Base-by-base conservation (phyloP, 495 filamentous ascomycete genomes). In the Pseudomonodictys pantanalensis region DNA sequence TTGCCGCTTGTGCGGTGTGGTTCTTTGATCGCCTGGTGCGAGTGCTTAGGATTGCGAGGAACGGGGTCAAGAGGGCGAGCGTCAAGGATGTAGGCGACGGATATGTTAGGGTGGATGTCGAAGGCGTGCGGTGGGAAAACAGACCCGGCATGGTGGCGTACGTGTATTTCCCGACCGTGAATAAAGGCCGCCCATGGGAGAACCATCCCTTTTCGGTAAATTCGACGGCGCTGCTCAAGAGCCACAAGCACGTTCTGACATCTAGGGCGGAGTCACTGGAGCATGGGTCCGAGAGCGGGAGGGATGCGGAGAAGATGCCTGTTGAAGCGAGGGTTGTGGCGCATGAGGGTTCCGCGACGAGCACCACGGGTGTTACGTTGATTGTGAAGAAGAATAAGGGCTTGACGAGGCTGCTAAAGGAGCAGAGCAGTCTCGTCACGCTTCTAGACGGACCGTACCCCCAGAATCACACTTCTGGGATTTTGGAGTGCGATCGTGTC, bases 121-220 rank as follows among this genome's bases (percentile, higher is more conserved):
- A 51, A 0, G 67, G 68, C 0, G 52, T 76, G 10, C 56, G 68
- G 20, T 73, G 69, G 69, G 63, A 50, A 0, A 52, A 74, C 11
- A 23, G 47, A 0, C 43, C 45, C 25, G 65, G 69, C 1, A 67
- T 69, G 0, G 46, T 65, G n/a, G 75, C 65, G 1, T 78, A 78
- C 48, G 62, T 69, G 9, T 78, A 76, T 52, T 78, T 79, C 58
- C 78, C 77, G 0, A 76, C 72, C 1, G 49, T 79, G 2, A 68
- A 39, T 41, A 12, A 38, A 41, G 56, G 66, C 26, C 70, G 73
- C 9, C 64, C 69, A 0, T 81, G 78, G 78, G 76, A 79, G 62
- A 81, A 76, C 45, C 78, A 81, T 56, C 78, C 77, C 0, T 81
- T 79, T 52, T 79, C 76, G 2, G 53, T 77, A 0, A 23, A 55